These are phyloP conservation scores for Collybia mongolica DNA, from an alignment of 768 basidiomycete genomes.

Conservation along the genomic window DNA sequence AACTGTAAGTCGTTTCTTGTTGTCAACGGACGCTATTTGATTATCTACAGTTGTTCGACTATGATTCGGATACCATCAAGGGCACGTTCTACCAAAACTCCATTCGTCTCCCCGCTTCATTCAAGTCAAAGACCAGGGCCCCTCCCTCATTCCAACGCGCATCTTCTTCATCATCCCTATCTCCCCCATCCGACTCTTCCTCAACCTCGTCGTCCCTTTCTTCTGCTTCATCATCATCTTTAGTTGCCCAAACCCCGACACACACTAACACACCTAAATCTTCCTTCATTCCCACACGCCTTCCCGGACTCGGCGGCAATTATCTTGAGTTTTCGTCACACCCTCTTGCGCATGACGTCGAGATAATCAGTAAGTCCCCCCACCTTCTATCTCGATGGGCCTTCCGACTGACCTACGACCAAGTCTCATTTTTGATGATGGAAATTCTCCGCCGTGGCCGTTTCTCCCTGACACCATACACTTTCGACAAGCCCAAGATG, in stretches of 20 bases:
- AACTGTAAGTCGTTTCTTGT: constrained; percentile 33
- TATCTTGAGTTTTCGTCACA: constrained; percentile 58
- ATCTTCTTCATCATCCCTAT: constrained; percentile 9
- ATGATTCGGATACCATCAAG: constrained; percentile 45
- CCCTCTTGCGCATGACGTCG: constrained; percentile 45
- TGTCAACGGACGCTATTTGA: constrained; percentile 1
- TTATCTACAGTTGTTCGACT: constrained; percentile 46
- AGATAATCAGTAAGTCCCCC: constrained; percentile 47
- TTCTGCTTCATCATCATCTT: background rate
- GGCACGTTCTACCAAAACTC: constrained; percentile 49
- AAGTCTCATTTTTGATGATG: constrained; percentile 65
- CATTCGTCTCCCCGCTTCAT: background rate
- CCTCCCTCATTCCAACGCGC: constrained; percentile 13
- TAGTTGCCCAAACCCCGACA: background rate
- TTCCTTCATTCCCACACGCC: constrained; percentile 45
- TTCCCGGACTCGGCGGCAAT: constrained; percentile 53
- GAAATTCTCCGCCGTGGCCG: constrained; percentile 62
- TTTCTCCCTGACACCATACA: constrained; percentile 48
- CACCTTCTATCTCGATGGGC: background rate
- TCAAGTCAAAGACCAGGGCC: constrained; percentile 15
- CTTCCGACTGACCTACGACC: constrained; percentile 10
- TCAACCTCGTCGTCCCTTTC: constrained; percentile 4
- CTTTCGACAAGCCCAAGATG: constrained; percentile 44
- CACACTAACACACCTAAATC: constrained; percentile 26
- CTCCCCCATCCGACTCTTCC: constrained; percentile 13